A percentile compares a stretch with the other conserved stretches of the same genome.
phyloP scores from a whole-genome alignment of 306 rosid species.

The Alnus rubra region DNA sequence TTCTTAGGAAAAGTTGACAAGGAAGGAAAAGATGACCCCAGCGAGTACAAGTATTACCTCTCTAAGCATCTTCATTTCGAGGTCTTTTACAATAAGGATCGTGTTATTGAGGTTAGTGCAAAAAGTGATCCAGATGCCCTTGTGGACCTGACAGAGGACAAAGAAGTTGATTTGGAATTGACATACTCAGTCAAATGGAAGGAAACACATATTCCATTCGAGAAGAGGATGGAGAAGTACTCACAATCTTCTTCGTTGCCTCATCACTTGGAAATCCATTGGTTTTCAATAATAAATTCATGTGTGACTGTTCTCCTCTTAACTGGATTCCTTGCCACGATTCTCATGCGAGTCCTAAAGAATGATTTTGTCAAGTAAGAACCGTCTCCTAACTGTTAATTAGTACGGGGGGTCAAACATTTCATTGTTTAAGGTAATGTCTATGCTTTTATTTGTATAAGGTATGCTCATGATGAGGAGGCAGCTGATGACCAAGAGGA shows the following conservation, averaged over 20 bases:
- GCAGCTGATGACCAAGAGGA: conserved; percentile 58
- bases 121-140: conserved; percentile 36
- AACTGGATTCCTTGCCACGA: conserved; percentile 52
- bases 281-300: conserved; percentile 53
- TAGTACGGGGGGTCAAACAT: conserved; percentile 13
- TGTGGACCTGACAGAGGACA: conserved; percentile 42
- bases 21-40: conserved; percentile 37
- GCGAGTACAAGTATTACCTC: conserved; percentile 31
- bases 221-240: conserved; percentile 56
- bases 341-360: conserved; percentile 49
- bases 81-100: conserved; percentile 45
- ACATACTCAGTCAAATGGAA: conserved; percentile 55
- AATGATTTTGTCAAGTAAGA: conserved; percentile 55
- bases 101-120: conserved; percentile 42
- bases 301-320: conserved; percentile 48
- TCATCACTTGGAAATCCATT: conserved; percentile 47
- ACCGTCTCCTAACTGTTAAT: conserved; percentile 4
- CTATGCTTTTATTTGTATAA: conserved; percentile 18
- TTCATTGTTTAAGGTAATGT: background rate
- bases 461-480: conserved; percentile 58
- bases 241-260: conserved; percentile 41
- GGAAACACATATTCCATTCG: conserved; percentile 45
- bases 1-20: conserved; percentile 47
- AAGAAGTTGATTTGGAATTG: conserved; percentile 44
- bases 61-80: conserved; percentile 40